Conservation (phyloP, 2,329 filamentous ascomycete species). For the Shiraia sp. region DNA sequence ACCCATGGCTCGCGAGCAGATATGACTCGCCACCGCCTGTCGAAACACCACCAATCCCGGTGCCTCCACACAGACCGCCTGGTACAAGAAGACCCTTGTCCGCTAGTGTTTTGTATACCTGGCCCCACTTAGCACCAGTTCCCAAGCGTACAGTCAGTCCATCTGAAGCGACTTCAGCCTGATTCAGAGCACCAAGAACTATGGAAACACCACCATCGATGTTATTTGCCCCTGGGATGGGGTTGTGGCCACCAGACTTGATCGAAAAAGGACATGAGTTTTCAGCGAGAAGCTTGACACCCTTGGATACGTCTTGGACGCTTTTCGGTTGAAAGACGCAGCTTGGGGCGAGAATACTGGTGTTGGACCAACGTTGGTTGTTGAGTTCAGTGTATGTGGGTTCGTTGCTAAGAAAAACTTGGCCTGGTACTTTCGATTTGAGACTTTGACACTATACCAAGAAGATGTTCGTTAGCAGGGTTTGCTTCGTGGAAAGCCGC, state of each 20-base stretch:
- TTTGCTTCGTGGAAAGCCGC: no score
- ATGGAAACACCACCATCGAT: slow-evolving; percentile 20
- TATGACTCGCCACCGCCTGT: slow-evolving; percentile 24
- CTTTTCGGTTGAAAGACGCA: no score
- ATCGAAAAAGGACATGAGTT: no score
- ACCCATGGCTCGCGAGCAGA: slow-evolving; percentile 20
- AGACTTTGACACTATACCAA: no score
- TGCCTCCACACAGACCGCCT: slow-evolving; percentile 6
- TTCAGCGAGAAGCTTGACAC: no score
- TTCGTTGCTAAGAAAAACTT: no score
- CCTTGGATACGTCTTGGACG: no score
- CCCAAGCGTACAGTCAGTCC: slow-evolving; percentile 4
- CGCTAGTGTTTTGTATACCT: slow-evolving; percentile 9
- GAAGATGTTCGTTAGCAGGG: no score
- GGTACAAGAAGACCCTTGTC: slow-evolving; percentile 1
- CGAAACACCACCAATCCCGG: slow-evolving; percentile 7
- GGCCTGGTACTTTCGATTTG: no score
- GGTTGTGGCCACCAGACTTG: slow-evolving; percentile 12
- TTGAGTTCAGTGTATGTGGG: no score
- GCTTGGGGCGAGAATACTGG: no score
- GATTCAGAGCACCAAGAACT: slow-evolving; percentile 2
- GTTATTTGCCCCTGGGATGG: slow-evolving; percentile 12
- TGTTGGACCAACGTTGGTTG: no score
- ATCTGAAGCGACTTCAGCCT: slow-evolving; percentile 4
- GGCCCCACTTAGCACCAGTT: slow-evolving; percentile 6